Conservation (phyloP, 345 rosid genomes). For the Salix koriyanagi region DNA sequence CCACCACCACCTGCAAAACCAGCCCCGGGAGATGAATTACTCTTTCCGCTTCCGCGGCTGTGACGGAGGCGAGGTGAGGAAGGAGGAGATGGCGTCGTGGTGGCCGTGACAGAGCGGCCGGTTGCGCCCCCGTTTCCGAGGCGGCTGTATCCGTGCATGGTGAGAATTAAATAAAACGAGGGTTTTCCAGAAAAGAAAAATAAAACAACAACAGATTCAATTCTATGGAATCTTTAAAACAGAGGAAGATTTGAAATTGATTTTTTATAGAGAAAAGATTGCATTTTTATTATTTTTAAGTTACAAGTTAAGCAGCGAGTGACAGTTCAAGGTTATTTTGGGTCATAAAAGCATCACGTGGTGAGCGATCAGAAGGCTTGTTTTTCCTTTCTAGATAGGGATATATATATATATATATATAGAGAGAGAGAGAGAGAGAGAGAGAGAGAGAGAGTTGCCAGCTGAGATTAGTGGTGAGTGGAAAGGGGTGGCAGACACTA, state of each 20-base stretch:
- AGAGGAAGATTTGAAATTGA: neutral
- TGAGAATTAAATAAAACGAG: neutral
- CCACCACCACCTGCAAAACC: slow-evolving; percentile 17
- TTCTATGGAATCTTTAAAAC: neutral
- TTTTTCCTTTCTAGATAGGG: too few species aligned
- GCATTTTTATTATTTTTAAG: neutral
- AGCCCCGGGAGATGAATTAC: neutral
- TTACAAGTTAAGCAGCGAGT: neutral
- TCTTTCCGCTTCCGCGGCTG: slow-evolving; percentile 23
- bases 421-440: too few species aligned
- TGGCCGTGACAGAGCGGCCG: slow-evolving; percentile 37
- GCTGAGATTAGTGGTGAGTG: too few species aligned
- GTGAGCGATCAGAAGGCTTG: neutral
- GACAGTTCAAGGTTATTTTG: neutral
- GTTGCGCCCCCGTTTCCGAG: slow-evolving; percentile 39
- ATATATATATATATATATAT: too few species aligned
- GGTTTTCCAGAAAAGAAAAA: too few species aligned
- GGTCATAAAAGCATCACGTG: slow-evolving; percentile 1
- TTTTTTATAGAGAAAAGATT: neutral
- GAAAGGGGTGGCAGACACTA: too few species aligned
- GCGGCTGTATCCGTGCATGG: slow-evolving; percentile 85
- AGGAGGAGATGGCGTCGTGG: slow-evolving; percentile 57
- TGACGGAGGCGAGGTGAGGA: slow-evolving; percentile 80
- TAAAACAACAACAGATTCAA: too few species aligned
- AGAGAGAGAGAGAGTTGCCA: too few species aligned